Conservation (phyloP, 2,329 filamentous ascomycete genomes). For the Penicillium rolfsii region DNA sequence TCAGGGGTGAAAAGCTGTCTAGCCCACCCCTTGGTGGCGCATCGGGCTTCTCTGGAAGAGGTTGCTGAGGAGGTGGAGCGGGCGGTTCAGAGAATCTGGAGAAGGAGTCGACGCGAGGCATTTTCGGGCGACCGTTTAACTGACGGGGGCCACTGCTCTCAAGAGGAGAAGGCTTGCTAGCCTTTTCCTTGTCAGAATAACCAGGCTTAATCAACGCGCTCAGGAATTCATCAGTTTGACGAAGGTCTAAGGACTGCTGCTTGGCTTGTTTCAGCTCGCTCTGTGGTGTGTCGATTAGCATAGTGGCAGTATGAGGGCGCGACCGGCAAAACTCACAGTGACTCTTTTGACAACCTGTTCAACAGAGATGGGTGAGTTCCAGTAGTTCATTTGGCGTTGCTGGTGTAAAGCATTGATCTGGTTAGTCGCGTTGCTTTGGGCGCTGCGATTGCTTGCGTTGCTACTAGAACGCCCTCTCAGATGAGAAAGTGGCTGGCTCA, state of each 20-base stretch:
- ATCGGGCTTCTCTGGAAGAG: slow-evolving; percentile 90
- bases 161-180: slow-evolving; percentile 50
- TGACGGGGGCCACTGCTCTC: slow-evolving; percentile 49
- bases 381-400: slow-evolving; percentile 77
- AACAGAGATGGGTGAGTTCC: slow-evolving; percentile 85
- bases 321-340: slow-evolving; percentile 59
- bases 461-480: slow-evolving; percentile 71
- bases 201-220: slow-evolving; percentile 76
- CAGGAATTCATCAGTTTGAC: slow-evolving; percentile 80
- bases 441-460: slow-evolving; percentile 64
- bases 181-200: slow-evolving; percentile 54
- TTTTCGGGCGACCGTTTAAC: slow-evolving; percentile 51
- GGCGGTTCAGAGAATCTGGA: slow-evolving; percentile 90
- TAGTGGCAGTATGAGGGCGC: too few relatives aligned
- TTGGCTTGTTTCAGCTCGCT: slow-evolving; percentile 87
- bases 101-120: slow-evolving; percentile 71
- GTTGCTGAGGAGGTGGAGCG: slow-evolving; percentile 89
- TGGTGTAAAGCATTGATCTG: slow-evolving; percentile 65
- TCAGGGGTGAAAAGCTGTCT: slow-evolving; percentile 61
- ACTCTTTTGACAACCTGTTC: slow-evolving; percentile 91
- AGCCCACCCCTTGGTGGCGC: slow-evolving; percentile 52
- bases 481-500: slow-evolving; percentile 66
- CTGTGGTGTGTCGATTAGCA: slow-evolving; percentile 51
- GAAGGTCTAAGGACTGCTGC: slow-evolving; percentile 83
- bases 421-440: slow-evolving; percentile 58